Percentiles rank a stretch among this genome's conserved stretches.
Conservation (phyloP, 768 basidiomycete genomes). For the Boletus rex-veris region DNA sequence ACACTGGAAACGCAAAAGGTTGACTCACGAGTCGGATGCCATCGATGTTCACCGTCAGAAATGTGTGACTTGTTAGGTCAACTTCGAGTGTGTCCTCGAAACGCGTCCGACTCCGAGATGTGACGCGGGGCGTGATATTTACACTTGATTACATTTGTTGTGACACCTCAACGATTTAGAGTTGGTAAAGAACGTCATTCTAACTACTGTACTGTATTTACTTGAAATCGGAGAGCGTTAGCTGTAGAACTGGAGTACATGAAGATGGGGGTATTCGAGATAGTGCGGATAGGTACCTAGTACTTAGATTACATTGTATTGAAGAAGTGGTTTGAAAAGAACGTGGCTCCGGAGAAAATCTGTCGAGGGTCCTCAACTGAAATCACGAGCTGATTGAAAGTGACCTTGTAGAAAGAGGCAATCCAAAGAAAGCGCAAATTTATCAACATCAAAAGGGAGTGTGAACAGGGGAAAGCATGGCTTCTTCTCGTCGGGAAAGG, state of each 20-base stretch:
- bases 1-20: background rate
- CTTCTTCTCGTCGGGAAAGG: constrained; percentile 10
- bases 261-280: constrained; percentile 16
- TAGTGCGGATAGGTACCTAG: constrained; percentile 8
- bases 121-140: constrained; percentile 20
- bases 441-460: background rate
- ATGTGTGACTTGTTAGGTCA: too few relatives aligned
- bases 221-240: background rate
- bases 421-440: constrained; percentile 3
- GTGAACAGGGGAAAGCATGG: background rate
- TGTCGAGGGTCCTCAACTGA: constrained; percentile 5
- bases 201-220: too few relatives aligned
- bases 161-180: background rate
- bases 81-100: background rate
- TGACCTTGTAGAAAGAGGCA: background rate
- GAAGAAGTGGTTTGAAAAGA: background rate
- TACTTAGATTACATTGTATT: constrained; percentile 23
- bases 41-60: constrained; percentile 4
- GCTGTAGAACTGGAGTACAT: constrained; percentile 3
- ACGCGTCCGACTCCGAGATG: background rate
- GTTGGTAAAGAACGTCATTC: background rate
- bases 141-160: constrained; percentile 6
- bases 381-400: constrained; percentile 8
- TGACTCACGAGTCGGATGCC: constrained; percentile 22
- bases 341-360: constrained; percentile 5